These are phyloP conservation scores for Cercospora zeae-maydis DNA, from an alignment of 2,329 filamentous ascomycete species.

Conservation along the genomic window DNA sequence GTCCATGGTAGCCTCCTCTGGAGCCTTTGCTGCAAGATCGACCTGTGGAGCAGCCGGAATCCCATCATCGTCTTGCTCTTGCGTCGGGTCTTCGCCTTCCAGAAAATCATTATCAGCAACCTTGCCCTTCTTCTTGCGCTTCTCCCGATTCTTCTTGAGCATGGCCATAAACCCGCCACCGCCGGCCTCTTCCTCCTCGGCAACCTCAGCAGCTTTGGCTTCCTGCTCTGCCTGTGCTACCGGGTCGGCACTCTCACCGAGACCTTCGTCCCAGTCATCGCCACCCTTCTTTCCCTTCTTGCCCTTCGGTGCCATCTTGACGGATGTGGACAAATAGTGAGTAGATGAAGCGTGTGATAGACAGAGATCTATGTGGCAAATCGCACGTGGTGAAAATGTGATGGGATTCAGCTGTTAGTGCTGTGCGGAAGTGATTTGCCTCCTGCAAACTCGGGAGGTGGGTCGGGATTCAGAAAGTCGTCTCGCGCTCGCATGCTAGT, in stretches of 20 bases:
- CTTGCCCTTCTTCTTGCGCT: constrained; percentile 87
- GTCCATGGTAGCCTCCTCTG: constrained; percentile 67
- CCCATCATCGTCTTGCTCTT: constrained; percentile 38
- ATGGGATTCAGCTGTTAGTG: constrained; percentile 30
- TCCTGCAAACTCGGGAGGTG: constrained; percentile 31
- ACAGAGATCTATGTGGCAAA: constrained; percentile 8
- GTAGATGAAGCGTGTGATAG: background rate
- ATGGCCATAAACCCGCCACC: constrained; percentile 49
- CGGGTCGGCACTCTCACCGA: constrained; percentile 73
- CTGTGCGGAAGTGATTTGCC: constrained; percentile 24
- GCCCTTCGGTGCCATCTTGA: constrained; percentile 83
- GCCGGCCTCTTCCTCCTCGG: constrained; percentile 51
- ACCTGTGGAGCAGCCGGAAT: constrained; percentile 38
- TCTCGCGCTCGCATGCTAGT: constrained; percentile 33
- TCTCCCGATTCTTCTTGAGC: constrained; percentile 57
- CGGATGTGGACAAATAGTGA: constrained; percentile 9
- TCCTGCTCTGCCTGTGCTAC: constrained; percentile 49
- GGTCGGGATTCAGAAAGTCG: constrained; percentile 30
- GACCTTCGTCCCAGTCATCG: constrained; percentile 92
- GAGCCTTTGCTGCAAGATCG: constrained; percentile 63
- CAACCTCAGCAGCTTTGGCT: constrained; percentile 46
- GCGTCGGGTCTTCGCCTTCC: constrained; percentile 60
- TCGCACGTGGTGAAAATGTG: background rate
- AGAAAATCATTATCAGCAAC: constrained; percentile 64
- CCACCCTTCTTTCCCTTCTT: constrained; percentile 78